phyloP scores from a whole-genome alignment of 2,329 filamentous ascomycete genomes.

The Elsinoe arachidis region DNA sequence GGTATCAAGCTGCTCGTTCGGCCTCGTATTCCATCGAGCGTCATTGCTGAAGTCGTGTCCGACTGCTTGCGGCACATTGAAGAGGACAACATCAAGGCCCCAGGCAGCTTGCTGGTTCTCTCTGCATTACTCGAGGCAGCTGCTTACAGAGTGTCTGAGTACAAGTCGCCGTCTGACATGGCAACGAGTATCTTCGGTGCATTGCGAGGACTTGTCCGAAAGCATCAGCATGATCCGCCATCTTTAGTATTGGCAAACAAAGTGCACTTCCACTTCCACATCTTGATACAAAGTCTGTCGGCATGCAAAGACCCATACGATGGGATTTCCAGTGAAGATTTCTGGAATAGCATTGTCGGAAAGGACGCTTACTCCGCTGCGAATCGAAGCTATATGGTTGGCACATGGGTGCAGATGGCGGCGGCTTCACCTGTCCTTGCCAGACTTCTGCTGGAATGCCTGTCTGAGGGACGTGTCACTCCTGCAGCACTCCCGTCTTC shows the following conservation, averaged over 20 bases:
- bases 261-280: not conserved
- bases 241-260: not conserved
- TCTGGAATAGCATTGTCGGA: not conserved
- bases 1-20: not conserved
- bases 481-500: not conserved
- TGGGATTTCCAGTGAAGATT: not conserved
- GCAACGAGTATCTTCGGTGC: not conserved
- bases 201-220: not conserved
- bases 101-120: not conserved
- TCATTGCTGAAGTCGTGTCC: not conserved
- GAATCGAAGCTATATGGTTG: not conserved
- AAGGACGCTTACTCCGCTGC: not conserved
- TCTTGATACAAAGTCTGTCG: not conserved
- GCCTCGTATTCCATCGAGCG: not conserved
- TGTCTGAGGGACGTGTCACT: not conserved
- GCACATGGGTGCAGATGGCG: not conserved
- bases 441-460: not conserved
- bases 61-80: not conserved
- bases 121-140: not conserved
- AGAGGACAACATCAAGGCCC: not conserved
- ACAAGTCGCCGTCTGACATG: not conserved
- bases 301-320: not conserved
- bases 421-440: not conserved
- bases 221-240: not conserved
- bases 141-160: not conserved